These are phyloP conservation scores for Pythium sukuiense DNA, from an alignment of 352 stramenopile species.

Conservation along the genomic window DNA sequence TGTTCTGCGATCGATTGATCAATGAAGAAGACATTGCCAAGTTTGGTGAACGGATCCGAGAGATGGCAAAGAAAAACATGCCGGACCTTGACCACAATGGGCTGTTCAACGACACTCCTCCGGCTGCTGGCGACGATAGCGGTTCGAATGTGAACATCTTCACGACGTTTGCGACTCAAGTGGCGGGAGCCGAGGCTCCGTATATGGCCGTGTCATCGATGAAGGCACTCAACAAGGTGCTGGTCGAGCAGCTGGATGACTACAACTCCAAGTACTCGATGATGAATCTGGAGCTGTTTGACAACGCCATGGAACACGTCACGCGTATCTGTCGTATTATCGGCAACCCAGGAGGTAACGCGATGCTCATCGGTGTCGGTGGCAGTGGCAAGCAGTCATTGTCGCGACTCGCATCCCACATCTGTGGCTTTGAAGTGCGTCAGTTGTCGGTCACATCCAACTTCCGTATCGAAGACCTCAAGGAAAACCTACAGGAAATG, in stretches of 20 bases:
- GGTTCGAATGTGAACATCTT: constrained; percentile 89
- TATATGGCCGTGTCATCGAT: constrained; percentile 82
- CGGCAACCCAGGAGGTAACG: constrained; percentile 94
- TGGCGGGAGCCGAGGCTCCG: constrained; percentile 58
- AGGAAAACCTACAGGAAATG: constrained; percentile 96
- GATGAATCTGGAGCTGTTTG: constrained; percentile 98
- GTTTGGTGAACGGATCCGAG: constrained; percentile 91
- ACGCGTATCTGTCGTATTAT: constrained; percentile 97
- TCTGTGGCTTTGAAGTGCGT: constrained; percentile 95
- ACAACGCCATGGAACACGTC: constrained; percentile 97
- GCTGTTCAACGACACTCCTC: constrained; percentile 75
- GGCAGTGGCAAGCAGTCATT: constrained; percentile 97
- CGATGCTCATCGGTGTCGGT: constrained; percentile 97
- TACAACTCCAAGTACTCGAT: constrained; percentile 97
- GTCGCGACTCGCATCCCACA: constrained; percentile 95
- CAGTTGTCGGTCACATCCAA: constrained; percentile 95
- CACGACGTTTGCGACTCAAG: constrained; percentile 91
- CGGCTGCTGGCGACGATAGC: constrained; percentile 28
- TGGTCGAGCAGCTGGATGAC: constrained; percentile 94
- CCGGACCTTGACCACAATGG: constrained; percentile 83
- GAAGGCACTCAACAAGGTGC: constrained; percentile 87
- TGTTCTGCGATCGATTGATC: constrained; percentile 97
- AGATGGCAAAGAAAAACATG: constrained; percentile 93
- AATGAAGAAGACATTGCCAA: constrained; percentile 93
- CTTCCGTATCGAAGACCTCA: constrained; percentile 96